Percentiles rank a stretch among this genome's conserved stretches.
Conservation (phyloP, 176 grass and related monocot species). For the Oryza meridionalis region DNA sequence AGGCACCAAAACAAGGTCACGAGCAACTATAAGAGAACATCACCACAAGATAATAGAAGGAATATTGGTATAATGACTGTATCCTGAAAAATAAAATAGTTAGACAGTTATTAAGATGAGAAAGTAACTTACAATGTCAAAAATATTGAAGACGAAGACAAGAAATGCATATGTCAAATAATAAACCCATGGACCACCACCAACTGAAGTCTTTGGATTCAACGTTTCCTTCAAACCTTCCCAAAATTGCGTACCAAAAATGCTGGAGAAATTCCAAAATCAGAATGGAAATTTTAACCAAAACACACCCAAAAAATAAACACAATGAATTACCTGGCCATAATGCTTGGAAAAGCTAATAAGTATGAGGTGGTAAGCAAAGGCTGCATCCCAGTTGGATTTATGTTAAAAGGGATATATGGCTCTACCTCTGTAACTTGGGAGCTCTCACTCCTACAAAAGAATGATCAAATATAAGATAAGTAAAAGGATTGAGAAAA, state of each 20-base stretch:
- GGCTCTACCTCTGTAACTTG: constrained; percentile 93
- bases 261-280: constrained; percentile 59
- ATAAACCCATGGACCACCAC: constrained; percentile 81
- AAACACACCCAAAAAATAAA: neutral
- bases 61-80: neutral
- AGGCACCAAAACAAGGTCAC: neutral
- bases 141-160: constrained; percentile 95
- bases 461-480: neutral
- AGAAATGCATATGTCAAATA: constrained; percentile 83
- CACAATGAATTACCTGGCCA: constrained; percentile 67
- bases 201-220: constrained; percentile 71
- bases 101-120: constrained; percentile 22
- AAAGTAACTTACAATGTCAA: constrained; percentile 95
- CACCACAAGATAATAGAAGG: constrained; percentile 5
- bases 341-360: constrained; percentile 91
- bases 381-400: constrained; percentile 95
- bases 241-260: constrained; percentile 80
- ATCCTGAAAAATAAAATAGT: constrained; percentile 14
- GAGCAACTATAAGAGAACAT: constrained; percentile 10
- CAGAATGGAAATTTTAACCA: constrained; percentile 36
- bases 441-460: constrained; percentile 62
- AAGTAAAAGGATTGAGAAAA: constrained; percentile 2
- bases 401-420: constrained; percentile 98
- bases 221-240: constrained; percentile 76
- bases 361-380: constrained; percentile 90